phyloP scores from a whole-genome alignment of 768 basidiomycete genomes.

The Fibroporia radiculosa region DNA sequence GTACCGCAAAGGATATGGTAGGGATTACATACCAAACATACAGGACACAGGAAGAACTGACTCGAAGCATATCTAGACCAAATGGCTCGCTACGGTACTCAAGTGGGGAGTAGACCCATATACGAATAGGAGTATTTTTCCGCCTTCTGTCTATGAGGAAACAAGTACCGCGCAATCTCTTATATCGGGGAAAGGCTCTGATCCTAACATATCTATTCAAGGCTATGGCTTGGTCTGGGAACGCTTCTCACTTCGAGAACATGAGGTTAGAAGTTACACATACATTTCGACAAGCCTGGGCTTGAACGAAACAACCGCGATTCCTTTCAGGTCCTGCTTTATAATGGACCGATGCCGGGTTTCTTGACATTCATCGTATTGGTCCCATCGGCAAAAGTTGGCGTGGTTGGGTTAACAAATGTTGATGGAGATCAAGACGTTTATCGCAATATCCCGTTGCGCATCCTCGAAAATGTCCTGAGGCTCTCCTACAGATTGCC shows the following conservation, averaged over 20 bases:
- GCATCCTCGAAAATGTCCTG: conserved; percentile 11
- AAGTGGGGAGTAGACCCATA: conserved; percentile 25
- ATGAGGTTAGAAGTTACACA: conserved; percentile 25
- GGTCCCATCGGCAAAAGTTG: conserved; percentile 29
- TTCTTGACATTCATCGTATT: conserved; percentile 24
- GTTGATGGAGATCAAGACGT: conserved; percentile 7
- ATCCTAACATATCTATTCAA: conserved; percentile 18
- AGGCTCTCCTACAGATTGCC: no score
- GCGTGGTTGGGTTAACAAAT: conserved; percentile 23
- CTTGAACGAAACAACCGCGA: background rate
- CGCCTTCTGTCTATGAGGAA: conserved; percentile 21
- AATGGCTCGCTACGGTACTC: conserved; percentile 32
- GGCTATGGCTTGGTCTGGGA: conserved; percentile 39
- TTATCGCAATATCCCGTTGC: conserved; percentile 1
- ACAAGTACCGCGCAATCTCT: conserved; percentile 26
- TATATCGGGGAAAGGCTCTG: conserved; percentile 5
- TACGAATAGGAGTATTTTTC: conserved; percentile 27
- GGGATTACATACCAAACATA: conserved; percentile 14
- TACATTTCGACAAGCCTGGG: background rate
- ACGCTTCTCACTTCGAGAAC: conserved; percentile 29
- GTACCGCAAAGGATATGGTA: conserved; percentile 35
- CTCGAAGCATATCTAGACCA: conserved; percentile 13
- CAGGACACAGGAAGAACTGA: background rate
- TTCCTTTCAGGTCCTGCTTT: conserved; percentile 27
- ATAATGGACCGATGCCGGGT: conserved; percentile 28